phyloP scores from a whole-genome alignment of 2,329 filamentous ascomycete genomes.

The Beauveria brongniartii region DNA sequence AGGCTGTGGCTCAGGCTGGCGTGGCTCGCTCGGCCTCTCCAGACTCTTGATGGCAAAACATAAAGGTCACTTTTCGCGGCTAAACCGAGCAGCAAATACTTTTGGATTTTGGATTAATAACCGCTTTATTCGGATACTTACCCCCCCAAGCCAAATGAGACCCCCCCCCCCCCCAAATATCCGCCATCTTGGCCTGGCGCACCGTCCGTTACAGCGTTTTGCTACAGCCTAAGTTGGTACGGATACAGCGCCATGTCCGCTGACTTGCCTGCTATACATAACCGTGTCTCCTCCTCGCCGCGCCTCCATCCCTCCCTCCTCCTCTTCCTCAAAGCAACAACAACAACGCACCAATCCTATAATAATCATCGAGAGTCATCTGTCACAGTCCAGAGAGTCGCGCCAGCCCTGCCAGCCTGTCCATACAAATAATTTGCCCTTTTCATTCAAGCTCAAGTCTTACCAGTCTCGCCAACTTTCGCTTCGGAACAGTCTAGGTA shows the following conservation, averaged over 20 bases:
- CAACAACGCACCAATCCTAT: slow-evolving; percentile 41
- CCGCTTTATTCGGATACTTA: neutral
- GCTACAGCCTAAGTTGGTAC: neutral
- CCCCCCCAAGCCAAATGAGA: neutral
- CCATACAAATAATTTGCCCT: slow-evolving; percentile 4
- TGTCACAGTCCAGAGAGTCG: slow-evolving; percentile 55
- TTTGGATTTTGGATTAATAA: neutral
- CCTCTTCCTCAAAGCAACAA: slow-evolving; percentile 36
- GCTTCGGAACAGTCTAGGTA: slow-evolving; percentile 11
- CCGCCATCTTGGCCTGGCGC: neutral
- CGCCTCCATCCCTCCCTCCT: slow-evolving; percentile 27
- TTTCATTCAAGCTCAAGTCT: neutral
- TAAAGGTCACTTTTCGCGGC: neutral
- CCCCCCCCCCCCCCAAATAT: neutral
- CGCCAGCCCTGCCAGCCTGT: slow-evolving; percentile 42
- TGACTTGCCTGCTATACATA: slow-evolving; percentile 14
- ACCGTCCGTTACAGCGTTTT: neutral
- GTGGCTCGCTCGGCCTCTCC: slow-evolving; percentile 4
- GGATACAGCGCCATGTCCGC: too few species aligned
- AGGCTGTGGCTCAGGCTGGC: slow-evolving; percentile 4
- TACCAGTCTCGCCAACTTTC: slow-evolving; percentile 7
- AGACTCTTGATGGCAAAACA: neutral
- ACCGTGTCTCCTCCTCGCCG: slow-evolving; percentile 13
- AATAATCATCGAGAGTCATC: slow-evolving; percentile 46
- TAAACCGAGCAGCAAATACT: neutral